Evolutionary conservation across 169 alveolate genomes (phyloP).

Genomic region (Plasmodium fragile): DNA sequence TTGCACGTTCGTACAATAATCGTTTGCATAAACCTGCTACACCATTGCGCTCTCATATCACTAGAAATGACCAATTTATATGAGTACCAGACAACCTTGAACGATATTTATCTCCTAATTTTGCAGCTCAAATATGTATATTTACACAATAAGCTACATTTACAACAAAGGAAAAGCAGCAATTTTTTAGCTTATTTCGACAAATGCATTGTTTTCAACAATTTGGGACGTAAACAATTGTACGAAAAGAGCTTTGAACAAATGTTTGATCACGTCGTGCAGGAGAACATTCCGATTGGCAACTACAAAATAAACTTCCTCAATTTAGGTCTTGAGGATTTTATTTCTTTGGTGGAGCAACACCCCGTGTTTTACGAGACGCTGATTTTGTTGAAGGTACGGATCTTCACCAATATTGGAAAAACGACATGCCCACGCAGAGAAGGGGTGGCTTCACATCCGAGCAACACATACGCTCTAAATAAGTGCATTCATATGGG

Average conservation of each 20-base stretch:
- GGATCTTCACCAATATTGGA: background rate
- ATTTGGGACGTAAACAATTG: background rate
- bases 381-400: constrained; percentile 57
- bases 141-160: constrained; percentile 24
- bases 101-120: constrained; percentile 45
- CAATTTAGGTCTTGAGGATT: constrained; percentile 21
- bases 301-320: constrained; percentile 48
- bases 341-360: constrained; percentile 31
- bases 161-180: constrained; percentile 2
- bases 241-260: constrained; percentile 18
- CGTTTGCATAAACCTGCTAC: constrained; percentile 41
- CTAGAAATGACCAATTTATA: constrained; percentile 33
- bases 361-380: constrained; percentile 69
- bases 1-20: constrained; percentile 12
- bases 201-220: constrained; percentile 6
- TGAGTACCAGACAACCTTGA: constrained; percentile 15
- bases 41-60: constrained; percentile 49
- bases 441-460: background rate
- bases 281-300: constrained; percentile 4
- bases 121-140: constrained; percentile 57
- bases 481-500: background rate
- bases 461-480: background rate
- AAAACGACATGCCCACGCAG: background rate
- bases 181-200: constrained; percentile 26
- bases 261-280: constrained; percentile 32